Evolutionary conservation across 2,329 filamentous ascomycete species (phyloP).

Genomic region (Xylariaceae sp.): DNA sequence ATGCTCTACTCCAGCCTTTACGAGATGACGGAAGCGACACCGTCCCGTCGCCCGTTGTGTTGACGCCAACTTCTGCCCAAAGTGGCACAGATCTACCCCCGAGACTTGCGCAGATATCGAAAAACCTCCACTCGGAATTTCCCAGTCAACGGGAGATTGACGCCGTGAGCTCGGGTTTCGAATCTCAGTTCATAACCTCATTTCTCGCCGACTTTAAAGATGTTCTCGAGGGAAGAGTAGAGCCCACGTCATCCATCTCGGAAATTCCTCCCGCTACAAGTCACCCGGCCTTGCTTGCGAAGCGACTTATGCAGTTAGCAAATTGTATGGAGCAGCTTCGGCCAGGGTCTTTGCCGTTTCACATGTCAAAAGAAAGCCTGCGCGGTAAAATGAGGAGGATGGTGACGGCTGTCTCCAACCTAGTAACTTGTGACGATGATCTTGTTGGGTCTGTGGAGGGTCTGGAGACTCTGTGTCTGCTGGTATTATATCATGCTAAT

Average conservation of each 20-base stretch:
- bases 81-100: constrained; percentile 14
- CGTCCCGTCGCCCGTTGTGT: background rate
- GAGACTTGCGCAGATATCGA: constrained; percentile 21
- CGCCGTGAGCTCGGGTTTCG: constrained; percentile 9
- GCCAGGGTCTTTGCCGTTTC: constrained; percentile 24
- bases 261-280: constrained; percentile 29
- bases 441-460: constrained; percentile 48
- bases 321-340: constrained; percentile 39
- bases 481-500: constrained; percentile 46
- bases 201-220: constrained; percentile 23
- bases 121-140: constrained; percentile 28
- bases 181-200: constrained; percentile 18
- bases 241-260: constrained; percentile 17
- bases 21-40: background rate
- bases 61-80: background rate
- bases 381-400: constrained; percentile 28
- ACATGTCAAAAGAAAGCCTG: constrained; percentile 22
- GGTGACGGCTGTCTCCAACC: constrained; percentile 27
- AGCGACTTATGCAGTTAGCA: constrained; percentile 41
- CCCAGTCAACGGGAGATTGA: constrained; percentile 31
- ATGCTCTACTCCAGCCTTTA: background rate
- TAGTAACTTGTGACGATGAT: constrained; percentile 48
- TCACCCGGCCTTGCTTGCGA: constrained; percentile 46
- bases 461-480: constrained; percentile 46
- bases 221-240: constrained; percentile 21